A percentile compares a stretch with the other conserved stretches of the same genome.
Conservation (phyloP, 768 basidiomycete genomes). For the Leucocoprinus leucothites region DNA sequence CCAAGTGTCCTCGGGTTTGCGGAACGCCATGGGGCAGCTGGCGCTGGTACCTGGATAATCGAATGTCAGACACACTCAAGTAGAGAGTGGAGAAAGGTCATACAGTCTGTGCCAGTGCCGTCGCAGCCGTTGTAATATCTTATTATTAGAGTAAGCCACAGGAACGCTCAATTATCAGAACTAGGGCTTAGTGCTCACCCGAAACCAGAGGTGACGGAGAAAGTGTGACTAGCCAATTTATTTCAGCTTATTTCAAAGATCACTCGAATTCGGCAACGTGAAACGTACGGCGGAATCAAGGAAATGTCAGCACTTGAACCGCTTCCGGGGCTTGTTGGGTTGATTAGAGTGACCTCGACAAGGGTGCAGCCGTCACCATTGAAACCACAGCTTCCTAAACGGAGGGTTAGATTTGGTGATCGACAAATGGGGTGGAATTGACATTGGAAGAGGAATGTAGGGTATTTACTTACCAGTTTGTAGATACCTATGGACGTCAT, state of each 20-base stretch:
- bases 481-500: background rate
- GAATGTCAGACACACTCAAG: background rate
- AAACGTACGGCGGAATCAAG: constrained; percentile 36
- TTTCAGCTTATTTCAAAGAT: background rate
- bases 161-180: background rate
- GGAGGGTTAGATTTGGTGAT: background rate
- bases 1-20: constrained; percentile 26
- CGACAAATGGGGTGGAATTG: background rate
- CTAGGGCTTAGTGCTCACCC: background rate
- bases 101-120: constrained; percentile 40
- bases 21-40: constrained; percentile 36
- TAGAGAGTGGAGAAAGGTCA: constrained; percentile 12
- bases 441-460: no score
- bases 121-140: constrained; percentile 44
- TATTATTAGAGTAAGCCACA: background rate
- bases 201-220: constrained; percentile 24
- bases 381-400: constrained; percentile 30
- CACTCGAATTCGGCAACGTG: background rate
- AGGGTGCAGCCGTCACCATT: constrained; percentile 38
- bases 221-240: background rate
- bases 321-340: constrained; percentile 15
- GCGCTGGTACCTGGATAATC: constrained; percentile 27
- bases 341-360: constrained; percentile 33
- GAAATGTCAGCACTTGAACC: constrained; percentile 20
- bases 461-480: background rate